Base-by-base conservation (phyloP, 176 grass and related monocot species). In the Oryza glumipatula region DNA sequence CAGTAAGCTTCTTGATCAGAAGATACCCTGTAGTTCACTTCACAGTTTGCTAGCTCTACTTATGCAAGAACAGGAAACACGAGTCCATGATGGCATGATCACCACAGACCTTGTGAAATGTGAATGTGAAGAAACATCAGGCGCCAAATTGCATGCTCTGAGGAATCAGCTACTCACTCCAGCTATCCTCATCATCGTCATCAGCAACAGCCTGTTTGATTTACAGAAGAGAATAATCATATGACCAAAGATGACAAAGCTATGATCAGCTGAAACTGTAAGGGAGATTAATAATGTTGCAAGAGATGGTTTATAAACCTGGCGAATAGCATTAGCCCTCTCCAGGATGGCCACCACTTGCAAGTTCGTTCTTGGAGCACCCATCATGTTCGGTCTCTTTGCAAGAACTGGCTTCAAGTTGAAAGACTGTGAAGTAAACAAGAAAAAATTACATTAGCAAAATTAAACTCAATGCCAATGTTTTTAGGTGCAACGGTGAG, bases 321-420 rank as follows among this genome's bases (percentile, higher is more conserved):
- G 92, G 47, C 90, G 97, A 89, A 99, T 99, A 14, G 94, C 97
- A 17, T 92, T 91, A 80, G 90, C 97, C 88, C 91, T 96, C 88
- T 99, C 92, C 48, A 99, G 82, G 80, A 99, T 99, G 21, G 97
- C 94, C 28, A 88, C 90, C 41, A 96, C 94, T 69, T 99, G 94
- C 21, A 99, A 80, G 74, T 94, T 94, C 19, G 90, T 94, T 79
- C 77, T 89, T n/a, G 84, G 85, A 83, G 86, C 87, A n/a, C 72
- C 93, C 92, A 92, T 96, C 51, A 99, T 73, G 70, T 91, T 96
- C 68, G 94, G 76, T 74, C 80, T 91, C 67, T 83, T 94, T 72
- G 87, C 82, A 80, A 88, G 65, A 72, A 90, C 84, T 24, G 94
- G 97, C 81, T 94, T 99, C 81, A 99, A 84, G 80, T 78, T 89